A percentile compares a stretch with the other conserved stretches of the same genome.
Evolutionary conservation across 768 basidiomycete genomes (phyloP).

Genomic region (Auricularia auricula-judae): DNA sequence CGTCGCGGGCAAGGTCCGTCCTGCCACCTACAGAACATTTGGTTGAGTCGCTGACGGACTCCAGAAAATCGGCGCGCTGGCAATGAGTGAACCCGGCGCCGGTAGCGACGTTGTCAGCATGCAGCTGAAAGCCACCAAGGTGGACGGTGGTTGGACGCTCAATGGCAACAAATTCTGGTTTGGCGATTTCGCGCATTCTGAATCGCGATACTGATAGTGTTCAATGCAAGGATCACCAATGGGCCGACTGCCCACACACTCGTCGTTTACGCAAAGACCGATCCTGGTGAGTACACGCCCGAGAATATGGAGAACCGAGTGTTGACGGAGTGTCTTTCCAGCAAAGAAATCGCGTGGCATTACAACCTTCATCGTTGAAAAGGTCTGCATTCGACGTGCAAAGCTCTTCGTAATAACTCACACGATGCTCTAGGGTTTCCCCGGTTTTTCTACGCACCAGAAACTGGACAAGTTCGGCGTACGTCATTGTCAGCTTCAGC

Average conservation of each 20-base stretch:
- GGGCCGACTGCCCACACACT: constrained; percentile 85
- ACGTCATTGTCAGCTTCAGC: neutral
- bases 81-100: constrained; percentile 88
- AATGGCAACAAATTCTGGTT: constrained; percentile 94
- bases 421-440: neutral
- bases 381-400: constrained; percentile 35
- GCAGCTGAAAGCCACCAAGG: constrained; percentile 71
- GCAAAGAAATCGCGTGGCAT: constrained; percentile 76
- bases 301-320: too few species aligned
- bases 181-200: constrained; percentile 11
- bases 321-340: too few species aligned
- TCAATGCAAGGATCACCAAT: constrained; percentile 72
- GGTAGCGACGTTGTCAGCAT: constrained; percentile 97
- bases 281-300: constrained; percentile 24
- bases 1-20: constrained; percentile 43
- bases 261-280: constrained; percentile 87
- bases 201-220: constrained; percentile 2
- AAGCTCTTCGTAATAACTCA: neutral
- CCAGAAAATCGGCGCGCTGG: constrained; percentile 71
- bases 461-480: constrained; percentile 88
- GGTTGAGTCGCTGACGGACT: neutral
- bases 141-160: constrained; percentile 62
- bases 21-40: neutral
- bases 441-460: constrained; percentile 78
- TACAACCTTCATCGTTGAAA: constrained; percentile 86